phyloP scores from a whole-genome alignment of 176 grass and related monocot genomes.

The Oryza rufipogon region DNA sequence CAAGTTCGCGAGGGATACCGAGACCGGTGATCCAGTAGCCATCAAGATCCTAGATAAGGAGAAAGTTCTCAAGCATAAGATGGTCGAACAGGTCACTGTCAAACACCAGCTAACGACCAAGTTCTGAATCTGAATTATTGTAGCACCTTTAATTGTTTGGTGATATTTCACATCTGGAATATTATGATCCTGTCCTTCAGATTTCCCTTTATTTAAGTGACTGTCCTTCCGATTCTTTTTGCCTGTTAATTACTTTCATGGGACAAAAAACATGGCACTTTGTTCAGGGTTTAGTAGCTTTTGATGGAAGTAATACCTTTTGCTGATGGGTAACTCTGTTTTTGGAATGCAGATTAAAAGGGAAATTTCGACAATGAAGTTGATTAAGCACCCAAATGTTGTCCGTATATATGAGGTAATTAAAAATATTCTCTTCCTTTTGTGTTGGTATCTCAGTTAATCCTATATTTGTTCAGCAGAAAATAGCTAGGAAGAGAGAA shows the following conservation, averaged over 20 bases:
- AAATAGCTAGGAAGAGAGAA: background rate
- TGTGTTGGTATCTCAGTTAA: background rate
- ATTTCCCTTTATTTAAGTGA: background rate
- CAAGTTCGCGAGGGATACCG: slow-evolving; percentile 73
- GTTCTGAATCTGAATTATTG: slow-evolving; percentile 27
- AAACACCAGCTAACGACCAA: background rate
- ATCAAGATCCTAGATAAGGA: slow-evolving; percentile 99
- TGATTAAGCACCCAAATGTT: slow-evolving; percentile 98
- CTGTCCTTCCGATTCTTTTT: background rate
- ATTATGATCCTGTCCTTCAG: slow-evolving; percentile 10
- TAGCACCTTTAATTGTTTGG: slow-evolving; percentile 13
- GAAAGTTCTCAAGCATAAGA: slow-evolving; percentile 93
- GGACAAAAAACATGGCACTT: slow-evolving; percentile 6
- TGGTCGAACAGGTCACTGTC: slow-evolving; percentile 84
- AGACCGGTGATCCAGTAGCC: slow-evolving; percentile 71
- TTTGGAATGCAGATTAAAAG: slow-evolving; percentile 79
- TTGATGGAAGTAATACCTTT: background rate
- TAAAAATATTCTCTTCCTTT: background rate
- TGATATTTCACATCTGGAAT: slow-evolving; percentile 36
- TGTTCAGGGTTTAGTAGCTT: slow-evolving; percentile 15
- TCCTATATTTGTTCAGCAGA: background rate
- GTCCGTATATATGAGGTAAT: slow-evolving; percentile 85
- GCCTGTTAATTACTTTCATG: background rate
- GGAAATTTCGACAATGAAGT: slow-evolving; percentile 95
- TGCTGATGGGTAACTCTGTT: slow-evolving; percentile 26